Percentiles rank a stretch among this genome's conserved stretches.
Evolutionary conservation across 805 yeast species (phyloP).

Genomic region (Saturnispora ahearnii): DNA sequence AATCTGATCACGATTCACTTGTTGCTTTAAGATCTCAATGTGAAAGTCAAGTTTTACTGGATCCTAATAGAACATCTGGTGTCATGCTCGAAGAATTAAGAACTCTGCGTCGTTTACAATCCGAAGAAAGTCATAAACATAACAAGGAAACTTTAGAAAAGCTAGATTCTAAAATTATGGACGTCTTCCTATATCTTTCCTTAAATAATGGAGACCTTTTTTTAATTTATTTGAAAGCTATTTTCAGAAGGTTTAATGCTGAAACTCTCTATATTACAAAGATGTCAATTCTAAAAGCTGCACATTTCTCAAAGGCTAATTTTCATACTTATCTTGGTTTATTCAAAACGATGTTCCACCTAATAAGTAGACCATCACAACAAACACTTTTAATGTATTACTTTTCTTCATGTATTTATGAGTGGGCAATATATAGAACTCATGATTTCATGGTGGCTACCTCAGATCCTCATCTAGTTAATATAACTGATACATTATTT

Average conservation of each 20-base stretch:
- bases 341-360: slow-evolving; percentile 28
- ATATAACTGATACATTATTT: slow-evolving; percentile 29
- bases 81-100: slow-evolving; percentile 5
- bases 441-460: slow-evolving; percentile 31
- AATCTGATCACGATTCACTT: slow-evolving; percentile 17
- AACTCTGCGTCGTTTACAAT: neutral
- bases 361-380: slow-evolving; percentile 36
- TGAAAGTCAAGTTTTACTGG: slow-evolving; percentile 2
- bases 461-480: slow-evolving; percentile 9
- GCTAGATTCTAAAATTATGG: slow-evolving; percentile 33
- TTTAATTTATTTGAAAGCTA: slow-evolving; percentile 27
- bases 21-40: neutral
- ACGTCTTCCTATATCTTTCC: slow-evolving; percentile 37
- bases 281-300: slow-evolving; percentile 38
- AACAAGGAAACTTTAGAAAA: slow-evolving; percentile 20
- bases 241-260: slow-evolving; percentile 22
- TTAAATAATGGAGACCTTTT: slow-evolving; percentile 42
- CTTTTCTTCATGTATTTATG: slow-evolving; percentile 36
- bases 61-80: slow-evolving; percentile 1
- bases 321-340: slow-evolving; percentile 33
- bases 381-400: slow-evolving; percentile 37
- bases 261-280: slow-evolving; percentile 34
- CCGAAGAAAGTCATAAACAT: slow-evolving; percentile 1
- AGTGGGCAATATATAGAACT: slow-evolving; percentile 46
- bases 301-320: slow-evolving; percentile 32